phyloP scores from a whole-genome alignment of 768 basidiomycete genomes.

The Kwoniella botswanensis region DNA sequence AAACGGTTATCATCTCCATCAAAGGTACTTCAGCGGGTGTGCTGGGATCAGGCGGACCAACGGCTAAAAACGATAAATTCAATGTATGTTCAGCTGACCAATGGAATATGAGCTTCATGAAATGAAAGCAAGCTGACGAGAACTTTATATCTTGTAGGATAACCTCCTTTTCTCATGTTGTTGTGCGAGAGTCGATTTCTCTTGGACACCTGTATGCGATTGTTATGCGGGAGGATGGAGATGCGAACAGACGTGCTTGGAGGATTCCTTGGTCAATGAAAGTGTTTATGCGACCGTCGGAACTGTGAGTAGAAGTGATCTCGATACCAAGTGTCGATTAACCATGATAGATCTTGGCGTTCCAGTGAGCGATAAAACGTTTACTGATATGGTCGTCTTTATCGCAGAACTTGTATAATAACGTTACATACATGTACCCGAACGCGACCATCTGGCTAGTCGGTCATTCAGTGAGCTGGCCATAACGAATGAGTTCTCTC shows the following conservation, averaged over 20 bases:
- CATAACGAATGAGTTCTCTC: not conserved
- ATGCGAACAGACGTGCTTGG: slow-evolving; percentile 81
- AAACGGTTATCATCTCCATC: slow-evolving; percentile 82
- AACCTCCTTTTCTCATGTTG: slow-evolving; percentile 95
- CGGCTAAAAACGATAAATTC: slow-evolving; percentile 82
- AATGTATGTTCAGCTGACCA: slow-evolving; percentile 62
- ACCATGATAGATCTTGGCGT: no score
- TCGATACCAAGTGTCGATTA: not conserved
- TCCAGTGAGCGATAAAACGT: no score
- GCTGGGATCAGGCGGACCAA: slow-evolving; percentile 77
- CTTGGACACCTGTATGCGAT: slow-evolving; percentile 90
- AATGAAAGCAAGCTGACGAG: not conserved
- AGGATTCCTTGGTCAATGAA: slow-evolving; percentile 76
- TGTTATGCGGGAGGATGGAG: slow-evolving; percentile 77
- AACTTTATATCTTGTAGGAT: slow-evolving; percentile 61
- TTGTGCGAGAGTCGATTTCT: slow-evolving; percentile 91
- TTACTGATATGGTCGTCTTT: no score
- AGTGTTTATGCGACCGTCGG: slow-evolving; percentile 87
- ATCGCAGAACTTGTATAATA: slow-evolving; percentile 84
- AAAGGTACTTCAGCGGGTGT: slow-evolving; percentile 88
- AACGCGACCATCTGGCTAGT: slow-evolving; percentile 85
- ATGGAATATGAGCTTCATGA: no score
- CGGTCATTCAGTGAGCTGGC: slow-evolving; percentile 61
- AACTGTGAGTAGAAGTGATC: slow-evolving; percentile 66
- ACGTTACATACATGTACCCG: slow-evolving; percentile 88